A percentile compares a stretch with the other conserved stretches of the same genome.
phyloP scores from a whole-genome alignment of 805 yeast species.

The Candida mattraensis region DNA sequence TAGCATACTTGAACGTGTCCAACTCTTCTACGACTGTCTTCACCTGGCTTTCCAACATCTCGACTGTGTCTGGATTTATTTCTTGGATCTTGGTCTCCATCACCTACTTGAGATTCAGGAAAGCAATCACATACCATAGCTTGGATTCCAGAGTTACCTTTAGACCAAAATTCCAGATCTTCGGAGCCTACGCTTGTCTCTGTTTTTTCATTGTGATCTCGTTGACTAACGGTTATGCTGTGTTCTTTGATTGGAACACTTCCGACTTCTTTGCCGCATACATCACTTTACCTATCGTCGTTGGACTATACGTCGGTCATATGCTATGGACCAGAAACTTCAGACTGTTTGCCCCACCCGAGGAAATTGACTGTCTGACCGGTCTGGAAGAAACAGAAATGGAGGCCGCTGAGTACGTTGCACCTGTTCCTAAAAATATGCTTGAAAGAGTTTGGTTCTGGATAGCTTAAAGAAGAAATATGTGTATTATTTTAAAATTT shows the following conservation, averaged over 20 bases:
- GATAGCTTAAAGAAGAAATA: conserved; percentile 25
- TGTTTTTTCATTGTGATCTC: conserved; percentile 51
- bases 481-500: no score
- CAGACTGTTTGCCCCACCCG: conserved; percentile 49
- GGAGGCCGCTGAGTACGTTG: conserved; percentile 42
- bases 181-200: conserved; percentile 51
- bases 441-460: conserved; percentile 49
- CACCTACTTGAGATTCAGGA: conserved; percentile 63
- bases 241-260: conserved; percentile 55
- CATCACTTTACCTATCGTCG: conserved; percentile 59
- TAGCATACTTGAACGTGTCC: conserved; percentile 56
- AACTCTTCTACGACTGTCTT: conserved; percentile 54
- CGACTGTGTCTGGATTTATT: conserved; percentile 65
- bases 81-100: conserved; percentile 57
- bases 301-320: conserved; percentile 58
- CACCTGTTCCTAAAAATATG: conserved; percentile 40
- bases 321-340: conserved; percentile 46
- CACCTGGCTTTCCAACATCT: conserved; percentile 63
- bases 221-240: conserved; percentile 72
- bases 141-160: conserved; percentile 58
- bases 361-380: conserved; percentile 58
- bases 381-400: conserved; percentile 63
- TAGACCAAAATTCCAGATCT: conserved; percentile 56
- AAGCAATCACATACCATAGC: conserved; percentile 55
- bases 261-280: conserved; percentile 71